Percentiles rank a stretch among this genome's conserved stretches.
These are phyloP conservation scores for Wickerhamiella alocasiicola DNA, from an alignment of 805 yeast genomes.

Conservation along the genomic window DNA sequence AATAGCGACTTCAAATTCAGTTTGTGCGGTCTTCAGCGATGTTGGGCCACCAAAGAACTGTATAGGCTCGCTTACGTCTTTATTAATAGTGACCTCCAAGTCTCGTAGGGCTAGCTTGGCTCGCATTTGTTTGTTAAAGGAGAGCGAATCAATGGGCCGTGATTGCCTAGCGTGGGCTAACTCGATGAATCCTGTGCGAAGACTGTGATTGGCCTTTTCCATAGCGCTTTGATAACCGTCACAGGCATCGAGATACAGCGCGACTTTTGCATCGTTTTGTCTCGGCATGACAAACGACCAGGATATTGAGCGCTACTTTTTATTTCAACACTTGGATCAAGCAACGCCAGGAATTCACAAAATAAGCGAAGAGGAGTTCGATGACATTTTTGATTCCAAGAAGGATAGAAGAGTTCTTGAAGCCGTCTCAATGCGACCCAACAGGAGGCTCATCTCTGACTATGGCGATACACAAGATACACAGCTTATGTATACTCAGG, in stretches of 20 bases:
- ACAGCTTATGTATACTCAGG: too few relatives aligned
- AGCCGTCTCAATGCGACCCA: too few relatives aligned
- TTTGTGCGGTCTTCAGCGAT: not conserved
- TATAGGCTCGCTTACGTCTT: not conserved
- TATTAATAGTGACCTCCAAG: not conserved
- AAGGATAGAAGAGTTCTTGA: too few relatives aligned
- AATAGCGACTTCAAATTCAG: not conserved
- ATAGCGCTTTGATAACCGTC: constrained; percentile 3
- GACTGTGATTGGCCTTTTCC: not conserved
- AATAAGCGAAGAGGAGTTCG: too few relatives aligned
- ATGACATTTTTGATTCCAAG: too few relatives aligned
- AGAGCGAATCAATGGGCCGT: not conserved
- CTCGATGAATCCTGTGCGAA: constrained; percentile 2
- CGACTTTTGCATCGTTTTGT: not conserved
- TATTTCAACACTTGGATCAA: not conserved
- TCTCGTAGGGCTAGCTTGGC: not conserved
- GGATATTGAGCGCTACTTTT: not conserved
- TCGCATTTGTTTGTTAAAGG: not conserved
- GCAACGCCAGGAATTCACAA: not conserved
- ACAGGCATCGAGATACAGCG: constrained; percentile 2
- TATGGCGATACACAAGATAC: too few relatives aligned
- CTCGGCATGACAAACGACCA: not conserved
- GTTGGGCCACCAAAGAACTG: constrained; percentile 6
- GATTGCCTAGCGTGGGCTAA: constrained; percentile 7
- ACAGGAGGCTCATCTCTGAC: too few relatives aligned